phyloP scores from a whole-genome alignment of 2,329 filamentous ascomycete species.

The Chaetomium olivaceum region DNA sequence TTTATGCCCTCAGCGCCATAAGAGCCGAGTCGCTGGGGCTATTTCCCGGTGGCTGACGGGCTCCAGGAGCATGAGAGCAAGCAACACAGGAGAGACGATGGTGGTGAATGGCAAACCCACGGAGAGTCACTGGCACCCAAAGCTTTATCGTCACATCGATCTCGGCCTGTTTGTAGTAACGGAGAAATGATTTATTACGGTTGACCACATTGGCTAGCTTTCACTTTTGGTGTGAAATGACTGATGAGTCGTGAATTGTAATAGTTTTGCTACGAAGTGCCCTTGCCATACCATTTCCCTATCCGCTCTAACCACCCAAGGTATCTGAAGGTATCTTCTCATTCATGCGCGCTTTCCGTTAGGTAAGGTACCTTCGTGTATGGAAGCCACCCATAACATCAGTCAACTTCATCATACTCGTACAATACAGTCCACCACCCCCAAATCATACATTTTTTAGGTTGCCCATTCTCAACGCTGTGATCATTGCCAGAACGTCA shows the following conservation, averaged over 20 bases:
- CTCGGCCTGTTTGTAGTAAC: constrained; percentile 46
- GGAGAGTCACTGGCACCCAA: constrained; percentile 41
- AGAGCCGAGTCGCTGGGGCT: constrained; percentile 21
- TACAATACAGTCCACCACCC: neutral
- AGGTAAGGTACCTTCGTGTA: neutral
- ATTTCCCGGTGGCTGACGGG: constrained; percentile 20
- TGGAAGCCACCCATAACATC: neutral
- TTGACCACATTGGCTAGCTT: constrained; percentile 1
- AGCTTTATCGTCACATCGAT: constrained; percentile 39
- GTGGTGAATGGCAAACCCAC: constrained; percentile 39
- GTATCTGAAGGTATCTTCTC: neutral
- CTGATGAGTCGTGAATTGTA: neutral
- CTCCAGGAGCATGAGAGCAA: constrained; percentile 24
- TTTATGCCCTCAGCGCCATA: constrained; percentile 41
- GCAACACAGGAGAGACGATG: constrained; percentile 25
- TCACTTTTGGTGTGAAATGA: neutral
- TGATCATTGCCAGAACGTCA: neutral
- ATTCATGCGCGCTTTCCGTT: neutral
- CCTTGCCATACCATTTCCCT: neutral
- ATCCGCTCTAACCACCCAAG: neutral
- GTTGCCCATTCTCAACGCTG: neutral
- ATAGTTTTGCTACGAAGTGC: neutral
- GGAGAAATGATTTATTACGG: constrained; percentile 43
- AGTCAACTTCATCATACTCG: neutral
- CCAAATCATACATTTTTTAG: neutral